Evolutionary conservation across 768 basidiomycete genomes (phyloP), one percentile per base, ranked within the genome.

Genomic region (Termitomyces eurrhizus): DNA sequence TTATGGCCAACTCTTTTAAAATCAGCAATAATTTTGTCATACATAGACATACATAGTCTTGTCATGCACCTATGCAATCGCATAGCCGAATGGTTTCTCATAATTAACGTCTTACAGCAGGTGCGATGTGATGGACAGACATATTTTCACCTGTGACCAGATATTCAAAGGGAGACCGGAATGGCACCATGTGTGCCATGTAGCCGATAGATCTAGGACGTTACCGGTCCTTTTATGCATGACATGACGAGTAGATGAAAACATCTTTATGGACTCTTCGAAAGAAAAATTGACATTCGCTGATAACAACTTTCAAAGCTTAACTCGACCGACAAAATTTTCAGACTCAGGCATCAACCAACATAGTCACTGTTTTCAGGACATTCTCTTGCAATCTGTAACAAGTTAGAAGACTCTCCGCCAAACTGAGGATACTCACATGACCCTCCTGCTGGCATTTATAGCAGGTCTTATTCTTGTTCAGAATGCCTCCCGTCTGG

Each of bases 391-490:
- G 86, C 85, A 68, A 88, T 85, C 85, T 88, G 61, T 24, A 48
- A 65, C 35, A 54, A 50, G 42, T 52, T 66, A 32, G 65, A 57
- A 51, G 14, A 44, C 3, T 46, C n/a, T 48, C 11, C 33, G 29
- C 44, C 32, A 24, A 53, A 33, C 39, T 48, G 8, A 8, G 49
- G 42, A 52, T 32, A 78, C 90, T 73, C 70, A 93, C 92, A 78
- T 94, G 92, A 64, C 92, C 92, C 72, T 91, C 89, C 72, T 87
- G 85, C 69, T 90, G 88, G 68, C 93, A 94, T 69, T 91, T 93
- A 77, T 91, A 94, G 71, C 92, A 94, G 55, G 89, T 91, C 78
- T 89, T 93, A 63, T 70, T 83, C 75, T 84, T 90, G 72, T 79
- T 74, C 6, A 67, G 72, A 46, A 76, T 78, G 18, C 41, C 39